Percentiles rank a stretch among this genome's conserved stretches.
These are phyloP conservation scores for Colletotrichum sp. DNA, from an alignment of 2,329 filamentous ascomycete genomes.

Conservation along the genomic window DNA sequence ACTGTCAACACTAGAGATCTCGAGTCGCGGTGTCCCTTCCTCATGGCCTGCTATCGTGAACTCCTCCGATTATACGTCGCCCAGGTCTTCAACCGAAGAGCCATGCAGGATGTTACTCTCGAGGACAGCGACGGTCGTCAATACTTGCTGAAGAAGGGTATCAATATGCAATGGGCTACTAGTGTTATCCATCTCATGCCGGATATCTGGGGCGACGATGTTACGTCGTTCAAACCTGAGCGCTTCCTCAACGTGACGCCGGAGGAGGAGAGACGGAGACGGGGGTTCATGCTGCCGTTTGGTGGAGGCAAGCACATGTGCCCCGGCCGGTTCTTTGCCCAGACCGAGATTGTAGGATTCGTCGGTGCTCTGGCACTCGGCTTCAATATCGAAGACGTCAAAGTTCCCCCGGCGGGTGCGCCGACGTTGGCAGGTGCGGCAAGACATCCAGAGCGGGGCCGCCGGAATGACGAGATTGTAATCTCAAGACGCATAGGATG, in stretches of 20 bases:
- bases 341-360: conserved; percentile 32
- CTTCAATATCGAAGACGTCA: conserved; percentile 26
- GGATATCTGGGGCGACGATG: conserved; percentile 28
- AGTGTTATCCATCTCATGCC: conserved; percentile 27
- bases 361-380: conserved; percentile 25
- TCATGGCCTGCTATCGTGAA: conserved; percentile 49
- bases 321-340: conserved; percentile 35
- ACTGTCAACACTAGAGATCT: conserved; percentile 38
- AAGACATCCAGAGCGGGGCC: conserved; percentile 10
- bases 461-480: conserved; percentile 1
- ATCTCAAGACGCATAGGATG: conserved; percentile 25
- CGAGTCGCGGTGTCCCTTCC: conserved; percentile 41
- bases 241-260: conserved; percentile 25
- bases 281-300: conserved; percentile 32
- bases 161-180: conserved; percentile 29
- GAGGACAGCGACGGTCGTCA: conserved; percentile 25
- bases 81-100: conserved; percentile 39
- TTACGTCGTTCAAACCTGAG: conserved; percentile 26
- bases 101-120: conserved; percentile 41
- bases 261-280: conserved; percentile 25
- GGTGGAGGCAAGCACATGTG: conserved; percentile 37
- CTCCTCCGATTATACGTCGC: conserved; percentile 43
- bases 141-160: conserved; percentile 30
- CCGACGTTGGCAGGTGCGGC: conserved; percentile 14
- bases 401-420: conserved; percentile 12